Conservation (phyloP, 2,329 filamentous ascomycete genomes). For the Aspergillus spinulosporus region DNA sequence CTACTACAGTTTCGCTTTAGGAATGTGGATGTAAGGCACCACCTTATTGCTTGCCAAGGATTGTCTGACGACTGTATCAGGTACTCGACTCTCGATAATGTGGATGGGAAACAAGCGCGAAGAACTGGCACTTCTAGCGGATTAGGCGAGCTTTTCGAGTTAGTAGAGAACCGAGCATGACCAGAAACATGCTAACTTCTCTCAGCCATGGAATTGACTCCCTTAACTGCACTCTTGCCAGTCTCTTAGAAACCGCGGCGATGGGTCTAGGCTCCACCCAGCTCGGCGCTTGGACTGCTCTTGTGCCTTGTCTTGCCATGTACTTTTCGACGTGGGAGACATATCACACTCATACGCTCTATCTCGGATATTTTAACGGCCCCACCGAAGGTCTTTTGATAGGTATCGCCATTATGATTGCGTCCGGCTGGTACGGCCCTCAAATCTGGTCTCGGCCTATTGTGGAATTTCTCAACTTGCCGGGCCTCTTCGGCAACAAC, state of each 20-base stretch:
- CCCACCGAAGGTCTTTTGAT: conserved; percentile 94
- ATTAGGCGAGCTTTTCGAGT: conserved; percentile 93
- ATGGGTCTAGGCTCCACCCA: conserved; percentile 86
- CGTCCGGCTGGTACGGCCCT: conserved; percentile 85
- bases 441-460: conserved; percentile 81
- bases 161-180: conserved; percentile 33
- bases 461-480: conserved; percentile 65
- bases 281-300: conserved; percentile 84
- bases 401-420: conserved; percentile 79
- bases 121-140: conserved; percentile 93
- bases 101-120: conserved; percentile 95
- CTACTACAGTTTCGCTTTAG: conserved; percentile 93
- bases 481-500: conserved; percentile 64
- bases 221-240: conserved; percentile 92
- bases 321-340: conserved; percentile 99
- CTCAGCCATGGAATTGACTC: conserved; percentile 89
- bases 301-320: conserved; percentile 93
- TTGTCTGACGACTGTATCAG: conserved; percentile 34
- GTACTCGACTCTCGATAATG: conserved; percentile 97
- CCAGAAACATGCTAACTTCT: conserved; percentile 27
- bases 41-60: neutral
- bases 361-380: conserved; percentile 94
- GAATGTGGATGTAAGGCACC: conserved; percentile 80
- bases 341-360: conserved; percentile 96
- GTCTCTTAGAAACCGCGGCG: conserved; percentile 84